Base-by-base conservation (phyloP, 805 yeast species). In the Saturnispora dispora region DNA sequence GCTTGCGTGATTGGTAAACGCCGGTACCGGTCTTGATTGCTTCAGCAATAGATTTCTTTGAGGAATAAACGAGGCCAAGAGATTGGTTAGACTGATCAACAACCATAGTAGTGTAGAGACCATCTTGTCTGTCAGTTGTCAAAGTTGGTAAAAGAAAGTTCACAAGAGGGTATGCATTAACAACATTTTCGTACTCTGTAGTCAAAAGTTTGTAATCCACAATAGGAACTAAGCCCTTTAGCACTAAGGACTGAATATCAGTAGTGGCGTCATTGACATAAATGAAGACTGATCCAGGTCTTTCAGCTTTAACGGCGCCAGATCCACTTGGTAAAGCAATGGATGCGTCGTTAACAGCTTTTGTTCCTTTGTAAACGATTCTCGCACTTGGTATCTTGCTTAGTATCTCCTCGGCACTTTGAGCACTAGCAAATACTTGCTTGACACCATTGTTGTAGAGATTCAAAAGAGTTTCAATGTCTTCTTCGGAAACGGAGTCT, bases 11-110 rank as follows among this genome's bases (percentile, higher is more conserved):
- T 67, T 85, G 96, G 69, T 93, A 93, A 2, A 93, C 96, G 52
- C 99, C 99, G 9, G 87, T 81, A 47, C 79, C 77, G 22, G 87
- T 83, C 54, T 79, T 79, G 58, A 93, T 78, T 11, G 98, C 93
- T 60, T 85, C 90, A 43, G 77, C 69, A 60, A 93, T 81, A 33
- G 96, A 87, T 59, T 85, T 89, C 41, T 69, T 69, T 0, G 96
- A 88, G 0, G 98, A 91, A 70, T 89, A 93, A 9, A 91, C 97
- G 28, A 91, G 75, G 5, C 99, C 99, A 48, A 93, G 73, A 1
- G 90, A 81, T 52, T 82, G 83, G 53, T 86, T 82, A 51, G 81
- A 72, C 35, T 65, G 58, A 58, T 85, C 88, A 18, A 82, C 79
- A 41, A 93, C 95, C 50, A 93, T 71, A 1, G 99, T 88, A 11